Evolutionary conservation across 208 protist species (phyloP).

Genomic region (Trypanosoma mega): DNA sequence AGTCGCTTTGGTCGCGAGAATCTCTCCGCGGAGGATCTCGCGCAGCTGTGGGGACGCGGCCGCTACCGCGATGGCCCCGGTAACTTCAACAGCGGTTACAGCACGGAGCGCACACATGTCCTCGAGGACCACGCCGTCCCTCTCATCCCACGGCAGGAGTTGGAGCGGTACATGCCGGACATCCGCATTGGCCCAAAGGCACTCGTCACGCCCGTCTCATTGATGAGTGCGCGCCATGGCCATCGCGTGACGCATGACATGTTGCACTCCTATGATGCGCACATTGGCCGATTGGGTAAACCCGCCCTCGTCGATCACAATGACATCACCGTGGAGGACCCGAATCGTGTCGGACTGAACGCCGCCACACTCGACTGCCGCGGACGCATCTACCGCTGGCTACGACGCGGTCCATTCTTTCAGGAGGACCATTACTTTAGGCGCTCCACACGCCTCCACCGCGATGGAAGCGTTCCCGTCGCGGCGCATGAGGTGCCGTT

Average conservation of each 20-base stretch:
- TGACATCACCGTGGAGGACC: slow-evolving; percentile 82
- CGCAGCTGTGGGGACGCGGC: slow-evolving; percentile 66
- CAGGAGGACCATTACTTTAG: slow-evolving; percentile 90
- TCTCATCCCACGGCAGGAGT: slow-evolving; percentile 89
- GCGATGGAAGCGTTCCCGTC: slow-evolving; percentile 47
- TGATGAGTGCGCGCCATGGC: slow-evolving; percentile 87
- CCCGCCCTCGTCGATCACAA: slow-evolving; percentile 83
- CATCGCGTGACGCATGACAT: slow-evolving; percentile 91
- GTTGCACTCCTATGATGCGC: slow-evolving; percentile 87
- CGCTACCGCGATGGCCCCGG: slow-evolving; percentile 77
- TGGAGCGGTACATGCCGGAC: slow-evolving; percentile 91
- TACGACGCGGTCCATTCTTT: slow-evolving; percentile 86
- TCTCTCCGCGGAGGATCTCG: slow-evolving; percentile 70
- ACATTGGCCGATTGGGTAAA: slow-evolving; percentile 76
- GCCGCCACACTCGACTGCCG: slow-evolving; percentile 86
- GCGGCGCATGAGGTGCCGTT: slow-evolving; percentile 67
- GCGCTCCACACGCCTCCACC: slow-evolving; percentile 52
- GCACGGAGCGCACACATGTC: slow-evolving; percentile 76
- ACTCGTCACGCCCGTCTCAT: slow-evolving; percentile 86
- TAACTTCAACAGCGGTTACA: slow-evolving; percentile 91
- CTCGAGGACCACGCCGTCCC: slow-evolving; percentile 74
- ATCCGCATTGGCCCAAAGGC: slow-evolving; percentile 83
- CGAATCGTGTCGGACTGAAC: slow-evolving; percentile 86
- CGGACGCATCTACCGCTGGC: slow-evolving; percentile 88
- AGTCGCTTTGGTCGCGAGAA: slow-evolving; percentile 86